phyloP scores from a whole-genome alignment of 805 yeast species.

The Starmerella powellii region DNA sequence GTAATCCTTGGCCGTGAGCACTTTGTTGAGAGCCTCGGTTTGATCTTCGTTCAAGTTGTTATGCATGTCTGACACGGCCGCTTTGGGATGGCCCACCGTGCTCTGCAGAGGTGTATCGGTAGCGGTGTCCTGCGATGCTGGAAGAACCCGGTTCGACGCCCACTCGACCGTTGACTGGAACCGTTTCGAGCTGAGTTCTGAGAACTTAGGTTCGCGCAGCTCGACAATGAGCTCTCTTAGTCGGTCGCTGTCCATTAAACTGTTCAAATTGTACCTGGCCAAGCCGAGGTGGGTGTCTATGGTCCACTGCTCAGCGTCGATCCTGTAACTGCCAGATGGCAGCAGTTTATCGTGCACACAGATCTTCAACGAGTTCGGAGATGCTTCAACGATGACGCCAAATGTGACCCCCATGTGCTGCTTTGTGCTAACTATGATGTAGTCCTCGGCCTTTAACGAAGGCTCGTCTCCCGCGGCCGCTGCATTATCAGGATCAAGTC shows the following conservation, averaged over 20 bases:
- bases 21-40: slow-evolving; percentile 50
- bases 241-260: slow-evolving; percentile 42
- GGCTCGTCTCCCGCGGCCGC: no score
- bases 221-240: slow-evolving; percentile 44
- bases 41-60: slow-evolving; percentile 58
- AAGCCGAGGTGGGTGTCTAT: slow-evolving; percentile 60
- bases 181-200: slow-evolving; percentile 2
- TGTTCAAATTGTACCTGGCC: slow-evolving; percentile 64
- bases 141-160: slow-evolving; percentile 12
- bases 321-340: slow-evolving; percentile 36
- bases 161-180: slow-evolving; percentile 13
- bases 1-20: slow-evolving; percentile 57
- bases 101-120: neutral
- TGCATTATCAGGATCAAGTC: no score
- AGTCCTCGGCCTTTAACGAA: neutral
- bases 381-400: slow-evolving; percentile 5
- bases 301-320: slow-evolving; percentile 77
- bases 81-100: neutral
- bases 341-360: slow-evolving; percentile 7
- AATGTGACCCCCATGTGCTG: slow-evolving; percentile 19
- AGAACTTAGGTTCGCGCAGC: slow-evolving; percentile 11
- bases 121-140: no score
- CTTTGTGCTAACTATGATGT: slow-evolving; percentile 14
- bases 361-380: neutral
- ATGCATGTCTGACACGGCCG: neutral